Evolutionary conservation across 2,329 filamentous ascomycete species (phyloP), one percentile per base, ranked within the genome.

Genomic region (Phoma sp.): DNA sequence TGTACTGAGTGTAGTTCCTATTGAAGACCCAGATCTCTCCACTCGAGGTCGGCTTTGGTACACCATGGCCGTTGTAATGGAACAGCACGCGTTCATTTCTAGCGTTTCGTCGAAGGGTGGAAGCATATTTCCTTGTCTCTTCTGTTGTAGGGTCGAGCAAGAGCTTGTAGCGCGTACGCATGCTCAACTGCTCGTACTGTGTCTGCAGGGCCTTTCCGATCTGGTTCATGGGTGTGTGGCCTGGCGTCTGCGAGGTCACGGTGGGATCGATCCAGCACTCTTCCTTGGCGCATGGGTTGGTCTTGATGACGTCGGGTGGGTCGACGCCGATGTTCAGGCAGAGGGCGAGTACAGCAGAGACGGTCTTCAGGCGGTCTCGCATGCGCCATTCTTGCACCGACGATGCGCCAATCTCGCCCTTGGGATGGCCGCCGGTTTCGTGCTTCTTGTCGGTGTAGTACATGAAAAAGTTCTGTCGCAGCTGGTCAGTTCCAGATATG

Each of bases 11-110:
- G 73, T 97, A 99, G 64, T 92, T 98, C 66, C 95, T 93, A 77
- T 99, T 99, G 76, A 99, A 99, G 5, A 98, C 96, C 95, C 95
- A 99, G 17, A 99, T 96, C 75, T 99, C 95, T 12, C 95, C 95
- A 4, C 93, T 97, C 3, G 90, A 87, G 0, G 95, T 99, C 3
- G 95, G 95, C 69, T 97, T 92, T 1, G 95, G 95, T 10, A 99
- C 95, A 39, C 95, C 95, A 74, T 99, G 95, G 14, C 95, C 95
- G 67, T 99, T 99, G 81, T 99, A 99, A 73, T 99, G 95, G 67
- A 99, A 91, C n/a, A 99, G 80, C 1, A 99, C 92, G 42, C 95
- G 84, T 78, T 99, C 95, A 53, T 97, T 93, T 75, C 97, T 96
- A 42, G 95, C 93, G 71, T 96, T 97, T 58, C 92, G 85, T 26